phyloP scores from a whole-genome alignment of 2,329 filamentous ascomycete genomes.

The Epichloe festucae region DNA sequence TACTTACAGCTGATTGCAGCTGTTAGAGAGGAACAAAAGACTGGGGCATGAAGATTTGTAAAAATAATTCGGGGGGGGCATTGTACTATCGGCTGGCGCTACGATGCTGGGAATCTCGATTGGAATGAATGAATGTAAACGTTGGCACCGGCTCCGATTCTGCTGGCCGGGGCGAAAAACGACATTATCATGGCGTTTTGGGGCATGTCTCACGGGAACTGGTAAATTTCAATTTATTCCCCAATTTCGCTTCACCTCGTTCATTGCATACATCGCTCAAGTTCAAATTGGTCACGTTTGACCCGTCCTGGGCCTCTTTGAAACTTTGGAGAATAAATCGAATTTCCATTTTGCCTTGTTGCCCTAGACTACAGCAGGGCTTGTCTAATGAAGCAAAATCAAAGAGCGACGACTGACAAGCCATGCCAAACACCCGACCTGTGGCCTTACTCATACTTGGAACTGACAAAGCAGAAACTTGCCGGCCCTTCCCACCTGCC shows the following conservation, averaged over 20 bases:
- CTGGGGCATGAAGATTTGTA: too few relatives aligned
- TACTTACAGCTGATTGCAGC: too few relatives aligned
- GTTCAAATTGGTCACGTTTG: neutral
- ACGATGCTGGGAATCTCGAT: neutral
- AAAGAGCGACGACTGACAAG: slow-evolving; percentile 24
- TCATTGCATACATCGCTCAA: neutral
- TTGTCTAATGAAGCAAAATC: slow-evolving; percentile 15
- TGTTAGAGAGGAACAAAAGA: too few relatives aligned
- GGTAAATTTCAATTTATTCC: neutral
- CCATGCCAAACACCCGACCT: slow-evolving; percentile 17
- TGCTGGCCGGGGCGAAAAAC: neutral
- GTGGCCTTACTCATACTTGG: slow-evolving; percentile 16
- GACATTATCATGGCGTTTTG: neutral
- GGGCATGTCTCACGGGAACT: neutral
- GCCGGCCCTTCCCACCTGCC: slow-evolving; percentile 1
- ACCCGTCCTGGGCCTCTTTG: neutral
- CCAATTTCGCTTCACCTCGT: neutral
- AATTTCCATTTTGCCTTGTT: slow-evolving; percentile 8
- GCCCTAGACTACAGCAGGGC: slow-evolving; percentile 22
- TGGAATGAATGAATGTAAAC: neutral
- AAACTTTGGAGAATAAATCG: neutral
- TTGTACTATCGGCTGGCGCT: neutral
- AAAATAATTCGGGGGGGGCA: too few relatives aligned
- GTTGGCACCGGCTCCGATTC: neutral
- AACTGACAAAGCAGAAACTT: slow-evolving; percentile 7